Evolutionary conservation across 768 basidiomycete genomes (phyloP).

Genomic region (Pisolithus orientalis): DNA sequence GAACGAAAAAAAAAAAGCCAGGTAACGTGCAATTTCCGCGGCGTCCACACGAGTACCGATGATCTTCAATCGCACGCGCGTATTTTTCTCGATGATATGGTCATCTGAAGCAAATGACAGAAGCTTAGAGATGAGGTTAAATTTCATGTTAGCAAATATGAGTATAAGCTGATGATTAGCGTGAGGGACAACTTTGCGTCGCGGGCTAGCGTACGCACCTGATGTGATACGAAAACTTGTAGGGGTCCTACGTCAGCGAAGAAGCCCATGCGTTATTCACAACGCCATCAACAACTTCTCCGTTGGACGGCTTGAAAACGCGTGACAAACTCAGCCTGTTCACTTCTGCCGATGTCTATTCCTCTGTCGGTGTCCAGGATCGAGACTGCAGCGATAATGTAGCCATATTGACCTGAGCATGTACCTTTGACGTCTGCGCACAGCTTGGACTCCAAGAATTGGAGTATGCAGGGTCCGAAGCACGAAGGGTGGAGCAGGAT

Average conservation of each 20-base stretch:
- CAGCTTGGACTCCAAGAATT: conserved; percentile 87
- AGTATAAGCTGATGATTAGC: conserved; percentile 68
- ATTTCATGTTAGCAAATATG: conserved; percentile 89
- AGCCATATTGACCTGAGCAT: conserved; percentile 50
- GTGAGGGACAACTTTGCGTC: neutral
- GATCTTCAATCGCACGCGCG: conserved; percentile 87
- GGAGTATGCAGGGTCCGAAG: conserved; percentile 93
- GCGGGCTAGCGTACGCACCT: conserved; percentile 47
- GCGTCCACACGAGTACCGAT: conserved; percentile 99
- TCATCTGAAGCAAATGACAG: conserved; percentile 91
- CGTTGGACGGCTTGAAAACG: conserved; percentile 99
- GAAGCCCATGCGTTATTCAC: conserved; percentile 99
- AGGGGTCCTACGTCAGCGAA: conserved; percentile 95
- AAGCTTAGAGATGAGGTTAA: conserved; percentile 95
- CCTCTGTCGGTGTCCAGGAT: conserved; percentile 90
- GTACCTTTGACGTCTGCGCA: conserved; percentile 18
- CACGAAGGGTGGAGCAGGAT: conserved; percentile 98
- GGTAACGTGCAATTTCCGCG: conserved; percentile 80
- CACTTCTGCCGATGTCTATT: conserved; percentile 84
- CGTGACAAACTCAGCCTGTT: conserved; percentile 94
- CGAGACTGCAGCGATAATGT: conserved; percentile 87
- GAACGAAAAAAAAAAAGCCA: neutral
- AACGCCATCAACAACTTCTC: conserved; percentile 95
- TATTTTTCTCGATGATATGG: conserved; percentile 94
- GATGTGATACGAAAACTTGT: conserved; percentile 91